Conservation (phyloP, 352 stramenopile genomes). For the Phytophthora fragariae region DNA sequence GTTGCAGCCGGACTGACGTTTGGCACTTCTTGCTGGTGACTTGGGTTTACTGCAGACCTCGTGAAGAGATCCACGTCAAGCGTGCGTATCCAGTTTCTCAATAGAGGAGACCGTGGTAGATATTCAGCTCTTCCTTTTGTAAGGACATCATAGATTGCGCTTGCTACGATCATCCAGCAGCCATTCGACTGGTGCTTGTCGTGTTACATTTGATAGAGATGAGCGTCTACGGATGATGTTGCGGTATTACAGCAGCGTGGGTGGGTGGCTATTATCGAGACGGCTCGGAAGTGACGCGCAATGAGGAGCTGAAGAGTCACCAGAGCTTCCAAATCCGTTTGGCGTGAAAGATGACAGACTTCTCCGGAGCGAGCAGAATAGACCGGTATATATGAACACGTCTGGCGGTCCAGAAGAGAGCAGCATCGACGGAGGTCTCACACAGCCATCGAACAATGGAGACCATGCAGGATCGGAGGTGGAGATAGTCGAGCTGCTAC, state of each 20-base stretch:
- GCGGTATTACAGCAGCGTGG: neutral
- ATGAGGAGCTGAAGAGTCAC: constrained; percentile 31
- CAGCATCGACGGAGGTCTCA: neutral
- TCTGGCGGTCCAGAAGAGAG: neutral
- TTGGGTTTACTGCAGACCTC: constrained; percentile 52
- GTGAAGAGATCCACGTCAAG: constrained; percentile 82
- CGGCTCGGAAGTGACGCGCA: neutral
- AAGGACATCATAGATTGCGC: constrained; percentile 20
- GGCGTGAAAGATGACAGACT: constrained; percentile 18
- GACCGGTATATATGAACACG: constrained; percentile 21
- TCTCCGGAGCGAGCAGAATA: constrained; percentile 20
- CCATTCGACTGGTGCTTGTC: neutral
- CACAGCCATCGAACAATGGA: constrained; percentile 13
- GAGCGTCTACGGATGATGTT: neutral
- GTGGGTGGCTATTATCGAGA: neutral
- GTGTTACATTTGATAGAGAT: neutral
- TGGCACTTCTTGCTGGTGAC: neutral
- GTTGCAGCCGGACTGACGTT: neutral
- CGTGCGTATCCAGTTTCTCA: constrained; percentile 70
- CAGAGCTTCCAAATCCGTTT: constrained; percentile 19
- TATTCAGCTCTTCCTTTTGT: neutral
- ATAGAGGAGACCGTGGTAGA: constrained; percentile 35
- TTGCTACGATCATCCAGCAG: constrained; percentile 9
- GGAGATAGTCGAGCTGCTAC: constrained; percentile 34
- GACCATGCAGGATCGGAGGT: neutral